Evolutionary conservation across 2,329 filamentous ascomycete species (phyloP).

Genomic region (Colletotrichum gigasporum): DNA sequence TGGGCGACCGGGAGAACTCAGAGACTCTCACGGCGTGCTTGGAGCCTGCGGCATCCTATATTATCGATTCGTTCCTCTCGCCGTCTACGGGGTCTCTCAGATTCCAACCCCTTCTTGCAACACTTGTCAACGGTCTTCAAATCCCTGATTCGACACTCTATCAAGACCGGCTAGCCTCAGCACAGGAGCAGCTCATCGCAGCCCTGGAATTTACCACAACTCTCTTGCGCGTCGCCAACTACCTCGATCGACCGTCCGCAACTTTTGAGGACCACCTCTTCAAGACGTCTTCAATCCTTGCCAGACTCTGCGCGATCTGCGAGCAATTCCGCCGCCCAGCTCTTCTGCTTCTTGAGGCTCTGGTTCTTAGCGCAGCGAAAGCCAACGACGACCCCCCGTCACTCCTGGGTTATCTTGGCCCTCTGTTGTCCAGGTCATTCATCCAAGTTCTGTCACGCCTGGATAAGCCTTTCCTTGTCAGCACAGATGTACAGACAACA

Average conservation of each 20-base stretch:
- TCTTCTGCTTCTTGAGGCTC: slow-evolving; percentile 74
- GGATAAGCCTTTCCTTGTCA: slow-evolving; percentile 77
- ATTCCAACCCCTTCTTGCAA: slow-evolving; percentile 79
- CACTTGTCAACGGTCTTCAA: slow-evolving; percentile 70
- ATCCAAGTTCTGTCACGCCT: slow-evolving; percentile 80
- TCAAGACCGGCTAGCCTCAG: slow-evolving; percentile 60
- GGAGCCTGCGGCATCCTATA: slow-evolving; percentile 76
- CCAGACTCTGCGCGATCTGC: slow-evolving; percentile 77
- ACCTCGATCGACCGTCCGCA: slow-evolving; percentile 69
- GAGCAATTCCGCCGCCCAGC: slow-evolving; percentile 73
- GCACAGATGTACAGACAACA: slow-evolving; percentile 71
- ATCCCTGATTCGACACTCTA: slow-evolving; percentile 71
- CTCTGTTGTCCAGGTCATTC: slow-evolving; percentile 85
- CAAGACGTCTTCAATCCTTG: slow-evolving; percentile 79
- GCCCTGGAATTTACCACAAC: slow-evolving; percentile 74
- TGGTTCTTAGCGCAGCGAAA: slow-evolving; percentile 76
- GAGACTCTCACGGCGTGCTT: slow-evolving; percentile 68
- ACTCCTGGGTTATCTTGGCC: slow-evolving; percentile 87
- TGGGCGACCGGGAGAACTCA: slow-evolving; percentile 67
- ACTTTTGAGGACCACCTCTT: slow-evolving; percentile 82
- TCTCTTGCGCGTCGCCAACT: slow-evolving; percentile 75
- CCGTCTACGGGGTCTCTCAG: slow-evolving; percentile 75
- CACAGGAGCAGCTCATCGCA: slow-evolving; percentile 70
- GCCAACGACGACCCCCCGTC: slow-evolving; percentile 84
- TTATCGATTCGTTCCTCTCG: slow-evolving; percentile 81